Percentiles rank a stretch among this genome's conserved stretches.
Conservation (phyloP, 805 yeast genomes). For the Starmerella sp. region DNA sequence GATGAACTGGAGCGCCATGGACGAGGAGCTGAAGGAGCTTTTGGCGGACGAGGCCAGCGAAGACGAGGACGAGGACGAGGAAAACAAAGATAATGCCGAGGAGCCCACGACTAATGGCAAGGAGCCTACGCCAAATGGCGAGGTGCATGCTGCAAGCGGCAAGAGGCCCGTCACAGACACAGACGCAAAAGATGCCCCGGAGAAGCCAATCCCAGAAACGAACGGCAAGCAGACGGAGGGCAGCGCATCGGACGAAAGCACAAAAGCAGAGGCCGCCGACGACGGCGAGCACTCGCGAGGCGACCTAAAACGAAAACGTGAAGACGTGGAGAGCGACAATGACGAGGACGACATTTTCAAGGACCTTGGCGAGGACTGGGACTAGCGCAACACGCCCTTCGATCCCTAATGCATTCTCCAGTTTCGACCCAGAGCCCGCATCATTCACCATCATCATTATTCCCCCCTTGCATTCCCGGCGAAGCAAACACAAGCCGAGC, state of each 20-base stretch:
- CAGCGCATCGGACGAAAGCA: not conserved
- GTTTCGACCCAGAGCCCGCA: no score
- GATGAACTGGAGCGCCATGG: conserved; percentile 41
- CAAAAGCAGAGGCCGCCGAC: not conserved
- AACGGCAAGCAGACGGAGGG: no score
- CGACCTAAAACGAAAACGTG: conserved; percentile 7
- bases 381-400: not conserved
- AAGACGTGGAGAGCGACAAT: conserved; percentile 5
- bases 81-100: not conserved
- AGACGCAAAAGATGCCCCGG: no score
- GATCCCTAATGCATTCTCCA: not conserved
- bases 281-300: not conserved
- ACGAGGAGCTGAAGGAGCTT: conserved; percentile 46
- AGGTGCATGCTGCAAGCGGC: not conserved
- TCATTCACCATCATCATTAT: not conserved
- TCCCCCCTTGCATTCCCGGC: not conserved
- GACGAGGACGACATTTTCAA: conserved; percentile 15
- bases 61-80: not conserved
- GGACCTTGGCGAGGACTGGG: conserved; percentile 19
- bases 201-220: no score
- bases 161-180: not conserved
- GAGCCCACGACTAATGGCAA: not conserved
- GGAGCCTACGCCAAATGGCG: not conserved
- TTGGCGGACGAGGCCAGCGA: conserved; percentile 24
- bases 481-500: not conserved